Conservation (phyloP, 441 rosid species). For the Pelargonium cotyledonis region DNA sequence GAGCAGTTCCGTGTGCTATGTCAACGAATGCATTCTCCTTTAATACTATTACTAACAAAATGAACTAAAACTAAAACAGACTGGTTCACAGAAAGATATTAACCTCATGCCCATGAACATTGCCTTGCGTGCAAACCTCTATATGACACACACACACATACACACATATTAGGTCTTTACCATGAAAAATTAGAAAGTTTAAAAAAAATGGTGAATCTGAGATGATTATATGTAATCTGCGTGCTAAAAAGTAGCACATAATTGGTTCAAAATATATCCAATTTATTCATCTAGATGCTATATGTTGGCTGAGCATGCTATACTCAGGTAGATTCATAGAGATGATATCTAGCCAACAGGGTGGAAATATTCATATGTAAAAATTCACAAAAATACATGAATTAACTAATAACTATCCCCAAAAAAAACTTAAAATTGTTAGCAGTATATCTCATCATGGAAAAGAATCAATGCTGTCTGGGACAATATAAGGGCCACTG, state of each 20-base stretch:
- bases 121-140: neutral
- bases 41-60: neutral
- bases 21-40: neutral
- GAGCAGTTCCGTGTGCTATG: neutral
- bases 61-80: neutral
- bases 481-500: too few relatives aligned
- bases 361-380: neutral
- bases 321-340: neutral
- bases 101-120: neutral
- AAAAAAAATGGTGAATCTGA: neutral
- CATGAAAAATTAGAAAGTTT: neutral
- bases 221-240: neutral
- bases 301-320: slow-evolving; percentile 5
- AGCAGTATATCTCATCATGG: too few relatives aligned
- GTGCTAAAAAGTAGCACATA: slow-evolving; percentile 1
- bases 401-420: neutral
- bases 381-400: neutral
- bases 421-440: neutral
- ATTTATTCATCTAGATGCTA: neutral
- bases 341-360: too few relatives aligned
- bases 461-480: too few relatives aligned
- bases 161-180: neutral
- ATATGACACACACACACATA: neutral
- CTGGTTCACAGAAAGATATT: neutral
- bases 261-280: neutral